Evolutionary conservation across 768 basidiomycete species (phyloP), one percentile per base, ranked within the genome.

Genomic region (Pulveroboletus ravenelii): DNA sequence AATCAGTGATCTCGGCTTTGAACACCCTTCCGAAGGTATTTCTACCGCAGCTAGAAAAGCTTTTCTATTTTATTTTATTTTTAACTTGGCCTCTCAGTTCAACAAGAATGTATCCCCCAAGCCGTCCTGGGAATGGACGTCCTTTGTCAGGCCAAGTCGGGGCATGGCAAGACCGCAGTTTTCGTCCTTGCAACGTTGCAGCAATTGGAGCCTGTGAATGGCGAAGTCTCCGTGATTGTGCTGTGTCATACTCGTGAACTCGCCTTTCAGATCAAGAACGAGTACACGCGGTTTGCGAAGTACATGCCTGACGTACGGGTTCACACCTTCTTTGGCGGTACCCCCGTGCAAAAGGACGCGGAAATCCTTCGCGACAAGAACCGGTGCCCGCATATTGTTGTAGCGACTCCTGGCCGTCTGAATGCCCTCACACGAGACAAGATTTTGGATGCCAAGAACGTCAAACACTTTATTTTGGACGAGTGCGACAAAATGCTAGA

Each of bases 401-500:
- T 99, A 61, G 96, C 93, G 50, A 99, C 96, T 14, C 96, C 96
- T 44, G 96, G 96, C 62, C 88, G 96, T 53, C 78, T 97, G 69
- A 96, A 97, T 68, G 95, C 94, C 48, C 86, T 99, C 60, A 84
- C 87, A 44, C 80, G 95, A 59, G 96, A 98, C 74, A 98, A 98
- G 78, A 81, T 88, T 62, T 70, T 99, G 72, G 92, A 96, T 67
- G 89, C 90, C 57, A 89, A 89, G 74, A 85, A 90, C 65, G 93
- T 98, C 72, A 98, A 98, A 76, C 95, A 98, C 78, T 99, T 99
- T 74, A 93, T 96, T 50, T 78, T 99, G 70, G 96, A 99, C 81
- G 96, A 99, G 78, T 99, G 96, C 81, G 96, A 99, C 81, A 99
- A 99, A 84, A 97, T 99, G 93, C 88, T 99, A 70, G 96, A 99